Evolutionary conservation across 768 basidiomycete species (phyloP), one percentile per base, ranked within the genome.

Genomic region (Hysterangium stoloniferum): DNA sequence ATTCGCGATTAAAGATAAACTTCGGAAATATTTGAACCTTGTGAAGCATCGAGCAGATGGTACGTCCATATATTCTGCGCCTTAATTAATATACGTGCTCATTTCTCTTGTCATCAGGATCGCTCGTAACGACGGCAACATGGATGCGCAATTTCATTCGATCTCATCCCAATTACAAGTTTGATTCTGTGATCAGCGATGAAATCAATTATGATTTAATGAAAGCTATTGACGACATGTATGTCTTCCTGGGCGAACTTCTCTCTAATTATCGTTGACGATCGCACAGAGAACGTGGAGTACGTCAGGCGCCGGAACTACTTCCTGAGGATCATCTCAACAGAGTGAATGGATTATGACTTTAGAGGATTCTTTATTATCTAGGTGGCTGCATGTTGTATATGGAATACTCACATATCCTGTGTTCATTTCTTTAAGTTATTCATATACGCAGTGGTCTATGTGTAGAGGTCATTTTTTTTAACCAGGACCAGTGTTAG

Each of bases 161-260:
- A 22, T 76, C 82, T 1, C 96, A 99, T 64, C 89, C 94, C 6
- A 76, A 71, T n/a, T 99, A 99, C 70, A 84, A 86, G 64, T 76
- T 79, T 44, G 92, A 99, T 68, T 95, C 92, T n/a, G 84, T 86
- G 45, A 90, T 99, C 17, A 85, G 75, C 45, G 77, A 89, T 59
- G 82, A 86, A 66, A 91, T 98, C 61, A 96, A 93, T 61, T 96
- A 94, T 62, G 96, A 99, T 67, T 75, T 99, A 24, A 72, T 96
- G 62, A 74, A 81, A 38, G 88, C 90, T 2, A 69, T 96, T 5
- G 94, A 98, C 62, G 86, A 91, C 64, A 86, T 98, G 89, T 96
- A 66, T 64, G 91, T 75, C 2, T 13, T 7, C 11, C 29, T 9
- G 45, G 31, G 2, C 52, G 49, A 1, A 22, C n/a, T 47, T 33